Conservation (phyloP, 305 asterid species). For the Fraxinus nigra region DNA sequence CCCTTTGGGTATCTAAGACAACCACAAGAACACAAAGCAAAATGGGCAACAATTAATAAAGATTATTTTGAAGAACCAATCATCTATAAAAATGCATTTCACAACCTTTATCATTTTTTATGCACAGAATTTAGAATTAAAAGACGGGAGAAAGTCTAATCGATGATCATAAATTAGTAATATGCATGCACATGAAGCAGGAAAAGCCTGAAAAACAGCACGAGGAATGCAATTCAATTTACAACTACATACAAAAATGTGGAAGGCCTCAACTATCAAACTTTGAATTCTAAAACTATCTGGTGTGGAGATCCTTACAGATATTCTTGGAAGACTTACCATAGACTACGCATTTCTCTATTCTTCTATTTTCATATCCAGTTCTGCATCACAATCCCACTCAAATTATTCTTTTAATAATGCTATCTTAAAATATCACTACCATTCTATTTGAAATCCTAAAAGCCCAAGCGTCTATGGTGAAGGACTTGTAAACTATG, state of each 20-base stretch:
- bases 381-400: background rate
- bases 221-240: background rate
- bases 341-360: background rate
- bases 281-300: background rate
- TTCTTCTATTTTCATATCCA: background rate
- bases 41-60: constrained; percentile 19
- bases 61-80: constrained; percentile 1
- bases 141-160: background rate
- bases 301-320: background rate
- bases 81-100: background rate
- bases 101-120: background rate
- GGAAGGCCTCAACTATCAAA: background rate
- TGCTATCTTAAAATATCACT: background rate
- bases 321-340: background rate
- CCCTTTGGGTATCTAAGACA: constrained; percentile 78
- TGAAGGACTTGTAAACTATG: constrained; percentile 10
- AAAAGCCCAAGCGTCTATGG: background rate
- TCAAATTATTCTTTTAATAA: background rate
- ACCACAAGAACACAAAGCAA: constrained; percentile 24
- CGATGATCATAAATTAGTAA: background rate
- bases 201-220: background rate
- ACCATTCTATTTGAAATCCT: background rate
- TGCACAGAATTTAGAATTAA: background rate
- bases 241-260: background rate
- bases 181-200: background rate